Evolutionary conservation across 768 basidiomycete species (phyloP).

Genomic region (Boletus subparvulus): DNA sequence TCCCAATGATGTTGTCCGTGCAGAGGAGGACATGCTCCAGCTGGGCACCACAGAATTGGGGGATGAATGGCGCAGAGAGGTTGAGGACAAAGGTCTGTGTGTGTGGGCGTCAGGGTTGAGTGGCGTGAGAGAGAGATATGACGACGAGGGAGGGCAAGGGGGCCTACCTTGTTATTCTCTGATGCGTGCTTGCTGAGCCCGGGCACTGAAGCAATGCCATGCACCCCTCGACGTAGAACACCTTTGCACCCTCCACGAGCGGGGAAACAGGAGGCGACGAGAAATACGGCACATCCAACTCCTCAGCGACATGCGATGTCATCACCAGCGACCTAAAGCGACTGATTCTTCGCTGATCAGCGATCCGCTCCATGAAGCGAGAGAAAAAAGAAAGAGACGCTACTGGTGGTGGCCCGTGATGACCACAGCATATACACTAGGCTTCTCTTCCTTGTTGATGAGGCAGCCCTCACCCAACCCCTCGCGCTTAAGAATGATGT

Average conservation of each 20-base stretch:
- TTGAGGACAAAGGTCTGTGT: conserved; percentile 84
- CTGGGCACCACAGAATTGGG: conserved; percentile 87
- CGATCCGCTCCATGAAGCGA: background rate
- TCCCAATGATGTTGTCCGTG: conserved; percentile 86
- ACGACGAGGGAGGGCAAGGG: background rate
- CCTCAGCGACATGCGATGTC: conserved; percentile 86
- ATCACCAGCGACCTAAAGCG: conserved; percentile 80
- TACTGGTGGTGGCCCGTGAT: conserved; percentile 91
- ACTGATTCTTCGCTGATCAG: background rate
- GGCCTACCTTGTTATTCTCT: conserved; percentile 67
- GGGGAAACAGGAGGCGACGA: conserved; percentile 70
- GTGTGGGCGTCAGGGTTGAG: background rate
- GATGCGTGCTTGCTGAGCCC: conserved; percentile 77
- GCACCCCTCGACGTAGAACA: conserved; percentile 94
- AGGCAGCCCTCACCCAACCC: conserved; percentile 85
- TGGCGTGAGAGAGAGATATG: background rate
- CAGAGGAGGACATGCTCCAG: conserved; percentile 78
- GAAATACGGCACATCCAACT: conserved; percentile 80
- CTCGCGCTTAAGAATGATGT: conserved; percentile 60
- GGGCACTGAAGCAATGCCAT: conserved; percentile 72
- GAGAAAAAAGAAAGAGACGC: conserved; percentile 11
- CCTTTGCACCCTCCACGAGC: conserved; percentile 74
- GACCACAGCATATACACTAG: conserved; percentile 94
- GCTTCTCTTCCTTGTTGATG: conserved; percentile 82
- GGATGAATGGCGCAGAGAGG: conserved; percentile 97